These are phyloP conservation scores for Vitis rupestris DNA, from an alignment of 164 flowering plant genomes.

Conservation along the genomic window DNA sequence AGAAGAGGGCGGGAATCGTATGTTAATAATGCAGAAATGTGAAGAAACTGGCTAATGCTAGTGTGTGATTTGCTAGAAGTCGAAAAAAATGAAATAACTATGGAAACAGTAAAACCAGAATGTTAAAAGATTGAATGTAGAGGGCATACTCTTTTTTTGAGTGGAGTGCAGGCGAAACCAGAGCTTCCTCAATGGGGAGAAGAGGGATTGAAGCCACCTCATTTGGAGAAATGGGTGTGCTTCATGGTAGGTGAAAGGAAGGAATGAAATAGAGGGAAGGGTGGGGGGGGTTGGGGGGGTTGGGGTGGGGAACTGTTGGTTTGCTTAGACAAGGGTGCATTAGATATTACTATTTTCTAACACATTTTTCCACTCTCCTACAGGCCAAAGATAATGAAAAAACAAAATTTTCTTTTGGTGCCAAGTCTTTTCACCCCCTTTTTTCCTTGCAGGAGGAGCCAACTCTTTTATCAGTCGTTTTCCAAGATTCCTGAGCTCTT, in stretches of 20 bases:
- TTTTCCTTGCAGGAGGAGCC: slow-evolving; percentile 22
- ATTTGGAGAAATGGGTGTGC: slow-evolving; percentile 30
- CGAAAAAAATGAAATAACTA: background rate
- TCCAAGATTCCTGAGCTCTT: slow-evolving; percentile 2
- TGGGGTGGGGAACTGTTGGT: slow-evolving; percentile 5
- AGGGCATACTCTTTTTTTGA: slow-evolving; percentile 33
- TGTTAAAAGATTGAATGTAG: too few species aligned
- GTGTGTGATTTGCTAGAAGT: too few species aligned
- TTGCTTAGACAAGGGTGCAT: slow-evolving; percentile 34
- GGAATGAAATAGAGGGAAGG: slow-evolving; percentile 15
- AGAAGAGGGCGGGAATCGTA: background rate
- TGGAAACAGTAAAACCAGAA: too few species aligned
- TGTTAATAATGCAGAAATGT: background rate
- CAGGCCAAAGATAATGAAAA: slow-evolving; percentile 16
- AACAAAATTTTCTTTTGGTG: slow-evolving; percentile 28
- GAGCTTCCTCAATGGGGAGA: slow-evolving; percentile 65
- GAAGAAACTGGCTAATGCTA: background rate
- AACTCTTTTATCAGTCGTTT: too few species aligned
- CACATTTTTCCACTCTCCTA: slow-evolving; percentile 23
- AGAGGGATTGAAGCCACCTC: slow-evolving; percentile 64
- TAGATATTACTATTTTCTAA: slow-evolving; percentile 18
- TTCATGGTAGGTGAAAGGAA: slow-evolving; percentile 27
- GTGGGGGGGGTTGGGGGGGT: background rate
- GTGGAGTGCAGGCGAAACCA: slow-evolving; percentile 51
- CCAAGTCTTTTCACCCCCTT: slow-evolving; percentile 28